Evolutionary conservation across 2,329 filamentous ascomycete genomes (phyloP), one percentile per base, ranked within the genome.

Genomic region (Fusarium sp.): DNA sequence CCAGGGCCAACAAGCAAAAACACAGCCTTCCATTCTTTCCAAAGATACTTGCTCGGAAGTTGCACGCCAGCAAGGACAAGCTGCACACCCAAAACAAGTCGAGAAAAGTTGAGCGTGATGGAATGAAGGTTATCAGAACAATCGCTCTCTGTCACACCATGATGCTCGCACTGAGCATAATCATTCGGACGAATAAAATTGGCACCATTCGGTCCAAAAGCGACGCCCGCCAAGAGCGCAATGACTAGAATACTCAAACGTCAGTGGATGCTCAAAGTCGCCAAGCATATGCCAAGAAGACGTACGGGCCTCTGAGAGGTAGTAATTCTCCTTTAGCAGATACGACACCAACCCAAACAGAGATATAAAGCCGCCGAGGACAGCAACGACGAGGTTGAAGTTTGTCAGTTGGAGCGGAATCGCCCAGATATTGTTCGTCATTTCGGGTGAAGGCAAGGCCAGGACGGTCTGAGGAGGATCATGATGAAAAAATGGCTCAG

Each of bases 321-420:
- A 97, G 77, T 92, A 95, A 62, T 89, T 91, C 81, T 97, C 94
- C 77, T 97, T 97, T 76, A 92, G 85, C 16, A 97, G 85, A 76
- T 93, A 97, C 1, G 93, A 97, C 0, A 97, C 93, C 44, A 97
- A 82, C 4, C 93, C 93, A 75, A 97, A 97, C n/a, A 96, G 72
- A 0, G 92, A 93, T 67, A 97, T 89, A 81, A 96, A 97, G 2
- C 92, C 94, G 13, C 94, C 94, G 11, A 97, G 80, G 7, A 92
- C 87, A 58, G 91, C 90, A 76, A 92, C 89, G 59, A 93, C 87
- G 69, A 96, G 91, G 80, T 97, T 96, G 84, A 97, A 97, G 78
- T 93, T 91, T 68, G 86, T 89, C 33, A 91, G 74, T 6, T 85
- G 85, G 44, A 93, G 82, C 18, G 79, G 78, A 6, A 80, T 69